Base-by-base conservation (phyloP, 2,329 filamentous ascomycete genomes). In the Fusarium newnesense region DNA sequence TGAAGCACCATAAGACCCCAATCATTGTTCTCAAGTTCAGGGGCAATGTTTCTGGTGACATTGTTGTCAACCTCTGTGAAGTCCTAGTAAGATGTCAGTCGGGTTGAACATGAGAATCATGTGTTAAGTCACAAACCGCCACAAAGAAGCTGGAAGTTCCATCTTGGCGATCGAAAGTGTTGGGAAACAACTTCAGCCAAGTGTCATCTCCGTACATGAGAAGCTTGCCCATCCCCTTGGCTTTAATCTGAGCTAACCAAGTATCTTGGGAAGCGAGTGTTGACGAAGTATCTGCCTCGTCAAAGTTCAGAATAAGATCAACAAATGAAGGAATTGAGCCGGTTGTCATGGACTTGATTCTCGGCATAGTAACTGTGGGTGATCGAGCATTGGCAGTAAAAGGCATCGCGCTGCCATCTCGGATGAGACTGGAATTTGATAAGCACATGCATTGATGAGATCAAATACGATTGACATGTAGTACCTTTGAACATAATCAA, bases 61-160 rank as follows among this genome's bases (percentile, higher is more conserved):
- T 99, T 99, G 80, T 95, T 92, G 83, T 99, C 96, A 73, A 99
- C 97, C 85, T 99, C 95, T 56, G 94, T 97, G 79, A 98, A 99
- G 82, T 99, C 96, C 94, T 97, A 36, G 39, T 28, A 52, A 44
- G 9, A 40, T 19, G 37, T 70, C 34, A 74, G 54, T 16, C 16
- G 54, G 60, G 43, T 47, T n/a, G 18, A 42, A 18, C 13, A 44
- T 7, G 11, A 6, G 12, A 40, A 30, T 7, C 39, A 9, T 9
- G 5, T 15, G 21, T 11, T n/a, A 30, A 47, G 24, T n/a, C 21
- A 89, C 92, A 87, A 82, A 97, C 94, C 82, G 96, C 95, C 76
- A 99, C 96, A 82, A 98, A 99, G 82, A 99, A 99, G 84, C 96
- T 98, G 64, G 95, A 95, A 5, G 96, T 99, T 53, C 97, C 96